Evolutionary conservation across 78 protist genomes (phyloP).

Genomic region (Speleostelium caveatum): DNA sequence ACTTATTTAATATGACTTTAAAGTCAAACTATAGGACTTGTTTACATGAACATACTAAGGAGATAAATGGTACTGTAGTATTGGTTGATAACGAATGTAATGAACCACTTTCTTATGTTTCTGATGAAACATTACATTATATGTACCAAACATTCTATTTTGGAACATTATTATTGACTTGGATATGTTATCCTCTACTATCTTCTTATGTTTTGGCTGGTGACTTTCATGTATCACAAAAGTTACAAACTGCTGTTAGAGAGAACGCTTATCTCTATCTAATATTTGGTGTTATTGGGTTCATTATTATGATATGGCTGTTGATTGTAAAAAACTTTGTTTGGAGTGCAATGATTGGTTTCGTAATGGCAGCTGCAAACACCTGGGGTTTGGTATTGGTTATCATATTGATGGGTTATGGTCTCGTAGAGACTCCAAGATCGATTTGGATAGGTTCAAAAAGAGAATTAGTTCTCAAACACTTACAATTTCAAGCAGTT

Average conservation of each 20-base stretch:
- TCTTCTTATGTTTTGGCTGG: conserved; percentile 78
- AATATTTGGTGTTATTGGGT: conserved; percentile 43
- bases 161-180: conserved; percentile 58
- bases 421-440: conserved; percentile 85
- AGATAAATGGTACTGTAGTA: neutral
- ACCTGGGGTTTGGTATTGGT: conserved; percentile 84
- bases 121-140: neutral
- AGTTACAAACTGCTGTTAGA: conserved; percentile 20
- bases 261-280: conserved; percentile 76
- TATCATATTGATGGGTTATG: conserved; percentile 83
- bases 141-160: conserved; percentile 41
- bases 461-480: conserved; percentile 17
- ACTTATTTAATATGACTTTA: neutral
- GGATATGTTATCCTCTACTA: conserved; percentile 63
- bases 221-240: conserved; percentile 66
- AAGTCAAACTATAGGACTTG: conserved; percentile 38
- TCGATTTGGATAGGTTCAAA: conserved; percentile 38
- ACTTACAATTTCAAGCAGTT: conserved; percentile 48
- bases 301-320: conserved; percentile 60
- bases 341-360: conserved; percentile 67
- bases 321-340: conserved; percentile 39
- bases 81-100: neutral
- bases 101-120: conserved; percentile 37
- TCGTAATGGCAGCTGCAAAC: conserved; percentile 84
- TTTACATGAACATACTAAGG: conserved; percentile 1